Evolutionary conservation across 2,329 filamentous ascomycete genomes (phyloP).

Genomic region (Arachnomyces sp.): DNA sequence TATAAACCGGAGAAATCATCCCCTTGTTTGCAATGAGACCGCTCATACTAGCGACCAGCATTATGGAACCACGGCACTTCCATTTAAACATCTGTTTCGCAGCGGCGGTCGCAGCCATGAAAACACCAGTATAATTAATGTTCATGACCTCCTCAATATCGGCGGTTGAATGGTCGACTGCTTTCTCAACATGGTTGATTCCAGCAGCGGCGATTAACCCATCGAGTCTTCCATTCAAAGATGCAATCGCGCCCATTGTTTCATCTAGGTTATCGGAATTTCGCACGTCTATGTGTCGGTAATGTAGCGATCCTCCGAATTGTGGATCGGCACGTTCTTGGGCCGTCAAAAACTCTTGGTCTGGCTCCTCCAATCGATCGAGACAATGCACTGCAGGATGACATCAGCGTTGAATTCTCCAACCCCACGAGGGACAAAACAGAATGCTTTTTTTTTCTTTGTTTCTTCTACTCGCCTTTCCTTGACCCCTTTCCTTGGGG

Average conservation of each 20-base stretch:
- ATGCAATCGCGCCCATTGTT: constrained; percentile 28
- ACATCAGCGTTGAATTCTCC: not conserved
- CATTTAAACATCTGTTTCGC: constrained; percentile 42
- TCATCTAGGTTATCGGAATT: constrained; percentile 29
- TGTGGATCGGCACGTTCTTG: constrained; percentile 27
- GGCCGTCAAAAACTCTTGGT: constrained; percentile 34
- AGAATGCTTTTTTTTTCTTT: too few species aligned
- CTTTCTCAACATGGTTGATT: constrained; percentile 34
- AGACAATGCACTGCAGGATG: constrained; percentile 37
- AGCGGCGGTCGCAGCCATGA: constrained; percentile 40
- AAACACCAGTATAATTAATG: constrained; percentile 44
- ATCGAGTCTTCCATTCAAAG: constrained; percentile 28
- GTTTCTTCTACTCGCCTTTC: too few species aligned
- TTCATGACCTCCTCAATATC: constrained; percentile 37
- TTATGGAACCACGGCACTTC: constrained; percentile 42
- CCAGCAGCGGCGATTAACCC: constrained; percentile 36
- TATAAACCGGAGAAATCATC: constrained; percentile 39
- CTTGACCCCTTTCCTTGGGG: not conserved
- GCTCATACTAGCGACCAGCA: constrained; percentile 45
- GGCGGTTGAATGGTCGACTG: constrained; percentile 33
- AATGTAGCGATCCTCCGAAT: constrained; percentile 36
- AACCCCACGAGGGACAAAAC: not conserved
- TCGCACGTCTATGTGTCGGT: constrained; percentile 41
- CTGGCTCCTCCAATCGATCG: constrained; percentile 37
- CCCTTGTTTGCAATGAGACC: constrained; percentile 44